These are phyloP conservation scores for Huntiella abstrusa DNA, from an alignment of 2,329 filamentous ascomycete species.

Conservation along the genomic window DNA sequence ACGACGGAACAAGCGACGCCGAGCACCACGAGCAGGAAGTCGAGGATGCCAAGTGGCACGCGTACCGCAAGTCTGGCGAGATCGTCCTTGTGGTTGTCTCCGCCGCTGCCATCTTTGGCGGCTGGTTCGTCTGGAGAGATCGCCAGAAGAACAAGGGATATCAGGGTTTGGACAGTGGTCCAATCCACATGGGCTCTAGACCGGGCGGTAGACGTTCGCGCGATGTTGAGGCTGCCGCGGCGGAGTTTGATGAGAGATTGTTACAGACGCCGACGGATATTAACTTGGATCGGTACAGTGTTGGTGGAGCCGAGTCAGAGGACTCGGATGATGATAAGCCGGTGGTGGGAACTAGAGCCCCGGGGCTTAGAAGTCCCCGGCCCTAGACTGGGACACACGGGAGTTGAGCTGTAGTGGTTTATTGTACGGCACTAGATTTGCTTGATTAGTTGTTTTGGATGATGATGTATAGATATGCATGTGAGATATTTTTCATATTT, in stretches of 20 bases:
- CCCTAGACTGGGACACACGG: too few relatives aligned
- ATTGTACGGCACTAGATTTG: neutral
- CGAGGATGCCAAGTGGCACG: conserved; percentile 72
- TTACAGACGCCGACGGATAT: conserved; percentile 25
- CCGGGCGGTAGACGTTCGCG: conserved; percentile 16
- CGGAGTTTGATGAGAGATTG: conserved; percentile 43
- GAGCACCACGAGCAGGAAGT: conserved; percentile 47
- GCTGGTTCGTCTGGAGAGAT: conserved; percentile 49
- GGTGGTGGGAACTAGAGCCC: conserved; percentile 1
- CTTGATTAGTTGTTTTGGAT: neutral
- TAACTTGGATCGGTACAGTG: conserved; percentile 32
- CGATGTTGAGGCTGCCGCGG: conserved; percentile 45
- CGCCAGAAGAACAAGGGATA: conserved; percentile 38
- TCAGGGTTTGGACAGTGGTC: conserved; percentile 25
- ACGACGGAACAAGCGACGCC: conserved; percentile 31
- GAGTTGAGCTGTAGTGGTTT: too few relatives aligned
- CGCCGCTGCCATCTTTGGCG: conserved; percentile 54
- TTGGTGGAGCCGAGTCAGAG: conserved; percentile 35
- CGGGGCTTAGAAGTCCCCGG: neutral
- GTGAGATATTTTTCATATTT: neutral
- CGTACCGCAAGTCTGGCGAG: conserved; percentile 75
- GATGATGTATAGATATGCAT: conserved; percentile 1
- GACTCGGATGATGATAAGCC: conserved; percentile 17
- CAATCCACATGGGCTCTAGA: conserved; percentile 15
- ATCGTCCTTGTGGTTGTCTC: conserved; percentile 66